phyloP scores from a whole-genome alignment of 2,329 filamentous ascomycete species.

The Penicillium sp. region DNA sequence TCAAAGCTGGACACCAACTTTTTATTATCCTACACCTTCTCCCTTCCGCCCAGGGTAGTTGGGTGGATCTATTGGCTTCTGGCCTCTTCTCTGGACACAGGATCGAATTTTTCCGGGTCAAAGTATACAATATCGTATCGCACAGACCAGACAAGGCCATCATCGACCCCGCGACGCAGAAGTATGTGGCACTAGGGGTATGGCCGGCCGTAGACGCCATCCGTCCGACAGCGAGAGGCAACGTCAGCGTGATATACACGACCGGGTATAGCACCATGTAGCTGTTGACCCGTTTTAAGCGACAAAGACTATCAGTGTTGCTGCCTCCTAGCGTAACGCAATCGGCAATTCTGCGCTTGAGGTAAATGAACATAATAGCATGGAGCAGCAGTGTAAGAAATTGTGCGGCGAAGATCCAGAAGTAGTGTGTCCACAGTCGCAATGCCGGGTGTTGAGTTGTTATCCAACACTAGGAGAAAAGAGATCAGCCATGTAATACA shows the following conservation, averaged over 20 bases:
- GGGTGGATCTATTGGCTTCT: background rate
- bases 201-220: background rate
- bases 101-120: background rate
- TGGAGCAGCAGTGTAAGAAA: background rate
- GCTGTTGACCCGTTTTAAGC: background rate
- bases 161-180: background rate
- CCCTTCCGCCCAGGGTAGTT: background rate
- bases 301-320: background rate
- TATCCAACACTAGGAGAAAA: background rate
- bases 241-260: background rate
- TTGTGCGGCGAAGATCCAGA: background rate
- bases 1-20: background rate
- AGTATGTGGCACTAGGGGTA: background rate
- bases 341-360: background rate
- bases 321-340: background rate
- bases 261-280: background rate
- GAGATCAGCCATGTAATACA: background rate
- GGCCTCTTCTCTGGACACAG: background rate
- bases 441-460: background rate
- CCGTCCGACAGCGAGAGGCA: background rate
- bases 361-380: background rate
- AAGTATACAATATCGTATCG: background rate
- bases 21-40: background rate
- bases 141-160: background rate
- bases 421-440: background rate